These are phyloP conservation scores for Mollisia scopiformis DNA, from an alignment of 2,329 filamentous ascomycete genomes.

Conservation along the genomic window DNA sequence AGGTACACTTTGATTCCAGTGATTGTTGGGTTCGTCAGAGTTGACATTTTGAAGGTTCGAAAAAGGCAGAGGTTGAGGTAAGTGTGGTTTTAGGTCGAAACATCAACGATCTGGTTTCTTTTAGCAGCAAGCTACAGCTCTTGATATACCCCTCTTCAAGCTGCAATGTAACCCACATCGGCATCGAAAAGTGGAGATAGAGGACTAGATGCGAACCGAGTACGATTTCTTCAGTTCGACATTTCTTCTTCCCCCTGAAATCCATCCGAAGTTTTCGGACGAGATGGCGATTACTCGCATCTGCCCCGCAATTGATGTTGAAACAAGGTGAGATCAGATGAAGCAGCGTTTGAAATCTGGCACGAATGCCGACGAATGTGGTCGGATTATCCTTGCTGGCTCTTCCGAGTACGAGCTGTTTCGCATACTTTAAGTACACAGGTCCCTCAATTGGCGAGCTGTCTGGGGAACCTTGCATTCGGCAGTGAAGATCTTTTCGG, in stretches of 20 bases:
- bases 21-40: background rate
- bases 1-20: background rate
- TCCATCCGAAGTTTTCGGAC: background rate
- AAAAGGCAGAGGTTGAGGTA: background rate
- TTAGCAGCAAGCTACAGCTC: background rate
- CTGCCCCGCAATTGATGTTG: no score
- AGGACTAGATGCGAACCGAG: background rate
- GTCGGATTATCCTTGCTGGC: background rate
- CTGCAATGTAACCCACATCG: no score
- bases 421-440: no score
- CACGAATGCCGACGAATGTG: no score
- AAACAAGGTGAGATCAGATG: no score
- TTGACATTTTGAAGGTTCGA: background rate
- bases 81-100: background rate
- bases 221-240: background rate
- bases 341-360: no score
- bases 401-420: no score
- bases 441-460: background rate
- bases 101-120: background rate
- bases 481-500: background rate
- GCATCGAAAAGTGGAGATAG: background rate
- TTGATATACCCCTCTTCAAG: background rate
- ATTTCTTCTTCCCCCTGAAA: no score
- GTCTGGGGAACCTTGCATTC: background rate
- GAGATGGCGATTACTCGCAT: no score